phyloP scores from a whole-genome alignment of 805 yeast genomes.

The Lachancea fermentati region DNA sequence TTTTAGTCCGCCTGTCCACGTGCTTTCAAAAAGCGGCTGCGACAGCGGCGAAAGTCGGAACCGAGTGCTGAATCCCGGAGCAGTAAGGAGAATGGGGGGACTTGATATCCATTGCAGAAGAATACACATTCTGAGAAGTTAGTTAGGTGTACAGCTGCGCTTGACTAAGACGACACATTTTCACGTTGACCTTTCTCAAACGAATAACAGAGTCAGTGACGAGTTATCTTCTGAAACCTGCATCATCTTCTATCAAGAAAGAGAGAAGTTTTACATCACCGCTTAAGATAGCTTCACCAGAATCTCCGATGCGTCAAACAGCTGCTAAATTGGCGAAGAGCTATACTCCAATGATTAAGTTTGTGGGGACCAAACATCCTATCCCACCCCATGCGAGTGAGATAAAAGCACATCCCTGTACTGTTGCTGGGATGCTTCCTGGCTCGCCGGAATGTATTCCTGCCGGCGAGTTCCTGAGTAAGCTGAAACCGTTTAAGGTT shows the following conservation, averaged over 20 bases:
- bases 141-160: too few species aligned
- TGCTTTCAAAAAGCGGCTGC: too few species aligned
- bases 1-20: too few species aligned
- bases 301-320: slow-evolving; percentile 30
- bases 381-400: slow-evolving; percentile 35
- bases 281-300: not conserved
- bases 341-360: slow-evolving; percentile 71
- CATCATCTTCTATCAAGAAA: slow-evolving; percentile 9
- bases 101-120: too few species aligned
- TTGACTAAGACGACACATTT: not conserved
- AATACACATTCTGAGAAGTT: too few species aligned
- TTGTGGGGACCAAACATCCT: slow-evolving; percentile 75
- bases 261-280: slow-evolving; percentile 1
- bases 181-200: slow-evolving; percentile 15
- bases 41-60: not conserved
- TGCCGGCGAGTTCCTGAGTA: slow-evolving; percentile 18
- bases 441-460: slow-evolving; percentile 25
- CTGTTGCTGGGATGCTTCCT: slow-evolving; percentile 26
- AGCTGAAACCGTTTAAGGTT: slow-evolving; percentile 37
- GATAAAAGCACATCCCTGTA: slow-evolving; percentile 25
- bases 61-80: not conserved
- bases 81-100: not conserved
- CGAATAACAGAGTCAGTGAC: slow-evolving; percentile 13
- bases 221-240: slow-evolving; percentile 11
- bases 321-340: slow-evolving; percentile 19